Evolutionary conservation across 2,329 filamentous ascomycete genomes (phyloP), one percentile per base, ranked within the genome.

Genomic region (Cladosporium sp.): DNA sequence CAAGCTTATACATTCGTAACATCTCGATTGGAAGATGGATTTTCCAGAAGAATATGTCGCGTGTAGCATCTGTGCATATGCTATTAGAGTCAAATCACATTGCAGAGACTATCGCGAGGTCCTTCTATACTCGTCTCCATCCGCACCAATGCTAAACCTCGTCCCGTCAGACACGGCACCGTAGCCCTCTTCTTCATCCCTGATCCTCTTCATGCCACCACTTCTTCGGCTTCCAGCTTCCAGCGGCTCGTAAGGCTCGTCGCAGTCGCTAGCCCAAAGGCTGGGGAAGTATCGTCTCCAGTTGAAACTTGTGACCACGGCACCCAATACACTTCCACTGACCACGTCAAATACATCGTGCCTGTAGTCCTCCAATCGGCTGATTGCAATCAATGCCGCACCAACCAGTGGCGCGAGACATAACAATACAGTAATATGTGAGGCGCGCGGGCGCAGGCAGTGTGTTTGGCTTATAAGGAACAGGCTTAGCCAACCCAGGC

Each of bases 401-500:
- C 78, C 81, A 0, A 86, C 65, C 9, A 86, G 66, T 10, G 84
- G 84, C 3, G 77, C 70, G 1, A 86, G 70, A 3, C 81, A 79
- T 8, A 86, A 61, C 7, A 87, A 68, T 25, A 81, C 80, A 20
- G 78, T 74, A 2, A 77, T 76, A 15, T 87, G 75, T 60, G 84
- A 83, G 0, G 82, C 80, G 22, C 80, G 74, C 2, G 84, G 83
- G 17, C 82, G 75, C 59, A 85, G 80, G 5, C 83, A 78, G 62
- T 81, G 81, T 67, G 84, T 77, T 65, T 87, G 84, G 3, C 87
- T 87, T 1, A 86, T 84, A 25, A 73, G 60, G 58, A 72, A 67
- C 13, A 71, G 59, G 20, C 84, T 81, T 17, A 91, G 74, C 68
- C 89, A 94, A 2, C 90, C 89, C 9, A 95, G 77, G 0, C 90